These are phyloP conservation scores for Candida ipomoeae DNA, from an alignment of 805 yeast genomes.

Conservation along the genomic window DNA sequence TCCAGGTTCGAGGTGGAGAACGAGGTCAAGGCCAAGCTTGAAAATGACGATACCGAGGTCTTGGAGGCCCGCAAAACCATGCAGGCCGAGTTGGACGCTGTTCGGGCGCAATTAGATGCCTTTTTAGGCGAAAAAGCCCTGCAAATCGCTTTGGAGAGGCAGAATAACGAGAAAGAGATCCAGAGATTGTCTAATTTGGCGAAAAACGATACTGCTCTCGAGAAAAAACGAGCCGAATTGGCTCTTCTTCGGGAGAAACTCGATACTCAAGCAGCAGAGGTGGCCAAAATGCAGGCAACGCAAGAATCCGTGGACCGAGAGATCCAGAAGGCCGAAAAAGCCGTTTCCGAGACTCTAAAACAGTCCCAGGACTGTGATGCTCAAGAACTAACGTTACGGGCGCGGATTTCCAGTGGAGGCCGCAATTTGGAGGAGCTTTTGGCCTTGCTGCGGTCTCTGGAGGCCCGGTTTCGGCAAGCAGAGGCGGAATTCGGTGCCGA, in stretches of 20 bases:
- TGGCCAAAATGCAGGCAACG: not conserved
- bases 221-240: not conserved
- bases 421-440: not conserved
- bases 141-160: not conserved
- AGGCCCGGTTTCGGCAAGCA: not conserved
- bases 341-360: not conserved
- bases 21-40: slow-evolving; percentile 33
- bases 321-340: not conserved
- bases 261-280: not conserved
- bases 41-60: slow-evolving; percentile 8
- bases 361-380: not conserved
- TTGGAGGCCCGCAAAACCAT: not conserved
- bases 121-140: not conserved
- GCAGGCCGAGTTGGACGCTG: not conserved
- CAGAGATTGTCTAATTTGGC: not conserved
- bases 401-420: not conserved
- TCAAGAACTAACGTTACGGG: not conserved
- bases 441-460: not conserved
- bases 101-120: not conserved
- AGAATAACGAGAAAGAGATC: not conserved
- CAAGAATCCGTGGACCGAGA: not conserved
- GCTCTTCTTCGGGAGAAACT: not conserved
- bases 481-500: slow-evolving; percentile 3
- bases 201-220: not conserved
- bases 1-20: slow-evolving; percentile 22